These are phyloP conservation scores for Talaromyces sp. DNA, from an alignment of 2,329 filamentous ascomycete species.

Conservation along the genomic window DNA sequence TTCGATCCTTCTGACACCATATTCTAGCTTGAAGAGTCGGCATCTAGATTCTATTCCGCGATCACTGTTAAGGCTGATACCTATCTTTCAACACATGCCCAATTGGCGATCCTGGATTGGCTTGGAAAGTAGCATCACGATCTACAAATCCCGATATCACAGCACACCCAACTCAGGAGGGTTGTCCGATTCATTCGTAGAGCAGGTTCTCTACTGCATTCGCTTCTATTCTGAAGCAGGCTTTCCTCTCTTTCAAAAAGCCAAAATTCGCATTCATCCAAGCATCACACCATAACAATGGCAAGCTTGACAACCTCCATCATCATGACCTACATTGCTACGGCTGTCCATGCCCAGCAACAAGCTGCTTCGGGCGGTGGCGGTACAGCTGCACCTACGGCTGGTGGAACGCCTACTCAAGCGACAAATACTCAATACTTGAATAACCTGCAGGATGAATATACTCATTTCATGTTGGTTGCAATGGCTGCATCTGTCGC, in stretches of 20 bases:
- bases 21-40: not conserved
- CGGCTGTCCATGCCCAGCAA: constrained; percentile 12
- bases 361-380: not conserved
- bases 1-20: not conserved
- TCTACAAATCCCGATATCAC: not conserved
- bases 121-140: not conserved
- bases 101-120: not conserved
- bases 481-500: constrained; percentile 57
- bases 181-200: not conserved
- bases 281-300: not conserved
- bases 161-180: not conserved
- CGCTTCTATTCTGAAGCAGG: not conserved
- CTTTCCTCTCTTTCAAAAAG: not conserved
- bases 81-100: not conserved
- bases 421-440: constrained; percentile 3
- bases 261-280: not conserved
- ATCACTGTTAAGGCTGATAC: not conserved
- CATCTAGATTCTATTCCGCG: not conserved
- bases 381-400: not conserved
- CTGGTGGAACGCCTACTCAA: not conserved
- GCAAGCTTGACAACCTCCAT: not conserved
- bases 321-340: constrained; percentile 13
- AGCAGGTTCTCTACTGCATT: constrained; percentile 14
- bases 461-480: constrained; percentile 59
- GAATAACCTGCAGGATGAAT: constrained; percentile 8